Base-by-base conservation (phyloP, 768 basidiomycete genomes). In the Lactarius hatsudake region DNA sequence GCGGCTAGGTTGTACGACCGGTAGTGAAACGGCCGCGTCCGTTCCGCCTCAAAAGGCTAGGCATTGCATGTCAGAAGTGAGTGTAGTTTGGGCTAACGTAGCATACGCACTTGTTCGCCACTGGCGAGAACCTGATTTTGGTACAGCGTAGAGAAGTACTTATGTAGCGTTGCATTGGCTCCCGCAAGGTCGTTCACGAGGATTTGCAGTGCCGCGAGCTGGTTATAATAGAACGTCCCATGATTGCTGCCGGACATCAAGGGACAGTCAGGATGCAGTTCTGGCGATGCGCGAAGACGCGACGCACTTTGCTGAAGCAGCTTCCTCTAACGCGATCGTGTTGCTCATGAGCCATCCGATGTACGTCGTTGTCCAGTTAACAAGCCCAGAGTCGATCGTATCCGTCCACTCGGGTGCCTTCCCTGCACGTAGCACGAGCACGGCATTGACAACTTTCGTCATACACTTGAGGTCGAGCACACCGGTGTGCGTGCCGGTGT, bases 11-110 rank as follows among this genome's bases (percentile, higher is more conserved):
- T 78, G 70, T 75, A 78, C 6, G 68, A 61, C 26, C 77, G 72
- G 67, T 78, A 78, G 65, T 78, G 77, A 67, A 67, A 77, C 5
- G 77, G 74, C 17, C 70, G 69, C 13, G 76, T 78, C 45, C 77
- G 72, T 10, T 48, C 67, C 10, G 75, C 67, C 64, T 78, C 78
- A 15, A 74, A 55, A 15, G 77, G 78, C 75, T 78, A 30, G 36
- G 30, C 5, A 42, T 3, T 45, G 32, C 26, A 20, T 43, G 56
- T 62, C 51, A 62, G 32, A 5, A 53, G 20, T 18, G 18, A 23
- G 30, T 34, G 6, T 15, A 23, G 5, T 10, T 17, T 55, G 48
- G 10, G 38, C 20, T 8, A 10, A 32, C 4, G 20, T 5, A 3
- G 13, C 0, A 43, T 17, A 62, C 70, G 28, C 26, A 71, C 70